Percentiles rank a stretch among this genome's conserved stretches.
phyloP scores from a whole-genome alignment of 768 basidiomycete genomes.

The Leucocoprinus birnbaumii region DNA sequence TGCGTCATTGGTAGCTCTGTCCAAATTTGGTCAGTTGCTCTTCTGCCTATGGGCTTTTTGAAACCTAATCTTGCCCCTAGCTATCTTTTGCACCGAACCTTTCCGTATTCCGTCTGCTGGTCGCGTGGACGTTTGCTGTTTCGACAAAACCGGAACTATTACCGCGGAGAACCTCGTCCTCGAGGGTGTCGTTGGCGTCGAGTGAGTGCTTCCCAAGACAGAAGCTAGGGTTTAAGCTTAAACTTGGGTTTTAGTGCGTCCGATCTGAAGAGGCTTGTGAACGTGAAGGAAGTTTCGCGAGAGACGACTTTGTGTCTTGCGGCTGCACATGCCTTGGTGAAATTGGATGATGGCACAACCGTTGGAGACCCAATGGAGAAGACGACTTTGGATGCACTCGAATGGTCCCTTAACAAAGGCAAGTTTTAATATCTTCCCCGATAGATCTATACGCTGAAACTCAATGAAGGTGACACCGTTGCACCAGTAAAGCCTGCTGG shows the following conservation, averaged over 20 bases:
- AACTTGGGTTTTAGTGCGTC: slow-evolving; percentile 37
- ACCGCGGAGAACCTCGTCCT: slow-evolving; percentile 94
- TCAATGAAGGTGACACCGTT: slow-evolving; percentile 69
- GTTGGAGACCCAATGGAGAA: slow-evolving; percentile 99
- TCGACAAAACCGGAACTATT: slow-evolving; percentile 99
- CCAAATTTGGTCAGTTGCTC: slow-evolving; percentile 83
- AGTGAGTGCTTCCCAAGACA: slow-evolving; percentile 49
- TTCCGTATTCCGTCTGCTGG: slow-evolving; percentile 97
- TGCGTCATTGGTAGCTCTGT: slow-evolving; percentile 87
- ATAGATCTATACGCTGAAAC: slow-evolving; percentile 46
- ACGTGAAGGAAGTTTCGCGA: slow-evolving; percentile 71
- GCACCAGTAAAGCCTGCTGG: slow-evolving; percentile 53
- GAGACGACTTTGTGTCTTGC: slow-evolving; percentile 89
- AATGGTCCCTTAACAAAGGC: slow-evolving; percentile 81
- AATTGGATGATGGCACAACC: slow-evolving; percentile 88
- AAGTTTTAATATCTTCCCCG: slow-evolving; percentile 19
- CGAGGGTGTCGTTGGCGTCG: slow-evolving; percentile 88
- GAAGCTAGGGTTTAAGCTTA: not conserved
- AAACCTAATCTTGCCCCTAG: slow-evolving; percentile 35
- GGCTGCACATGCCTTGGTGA: slow-evolving; percentile 91
- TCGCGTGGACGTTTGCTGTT: slow-evolving; percentile 96
- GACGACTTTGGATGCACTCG: slow-evolving; percentile 86
- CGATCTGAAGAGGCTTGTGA: slow-evolving; percentile 65
- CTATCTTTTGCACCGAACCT: slow-evolving; percentile 98
- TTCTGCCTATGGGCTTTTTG: slow-evolving; percentile 21